Conservation (phyloP, 2,329 filamentous ascomycete genomes). For the Colletotrichum cordylinicola region DNA sequence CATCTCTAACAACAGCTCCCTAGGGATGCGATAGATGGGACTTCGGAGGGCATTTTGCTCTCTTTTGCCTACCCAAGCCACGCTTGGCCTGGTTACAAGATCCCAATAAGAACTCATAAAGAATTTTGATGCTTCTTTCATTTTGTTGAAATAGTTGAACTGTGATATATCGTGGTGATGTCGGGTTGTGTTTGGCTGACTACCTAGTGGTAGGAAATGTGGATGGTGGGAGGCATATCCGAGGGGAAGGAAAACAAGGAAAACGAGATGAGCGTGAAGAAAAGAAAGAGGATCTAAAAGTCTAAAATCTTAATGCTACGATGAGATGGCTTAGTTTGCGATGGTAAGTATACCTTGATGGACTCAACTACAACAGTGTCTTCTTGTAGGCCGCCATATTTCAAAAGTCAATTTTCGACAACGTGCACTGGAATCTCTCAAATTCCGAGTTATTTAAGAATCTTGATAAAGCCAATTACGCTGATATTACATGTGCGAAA, state of each 20-base stretch:
- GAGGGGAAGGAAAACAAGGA: not conserved
- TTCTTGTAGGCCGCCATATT: too few species aligned
- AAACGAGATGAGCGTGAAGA: not conserved
- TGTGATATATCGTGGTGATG: not conserved
- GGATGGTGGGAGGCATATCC: not conserved
- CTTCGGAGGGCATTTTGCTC: not conserved
- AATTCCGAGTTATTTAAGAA: rapidly evolving
- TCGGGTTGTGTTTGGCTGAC: not conserved
- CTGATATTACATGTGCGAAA: not conserved
- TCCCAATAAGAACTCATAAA: not conserved
- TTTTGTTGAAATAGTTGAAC: not conserved
- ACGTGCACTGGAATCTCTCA: not conserved
- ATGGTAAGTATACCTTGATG: not conserved
- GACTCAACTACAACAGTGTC: not conserved
- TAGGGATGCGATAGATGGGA: not conserved
- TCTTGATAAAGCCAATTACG: not conserved
- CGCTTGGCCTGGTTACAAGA: not conserved
- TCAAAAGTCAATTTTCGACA: not conserved
- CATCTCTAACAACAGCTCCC: not conserved
- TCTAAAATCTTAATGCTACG: too few species aligned
- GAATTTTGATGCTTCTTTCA: not conserved
- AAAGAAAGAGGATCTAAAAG: too few species aligned
- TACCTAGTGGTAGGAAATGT: not conserved
- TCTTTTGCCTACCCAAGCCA: not conserved
- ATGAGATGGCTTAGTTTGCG: too few species aligned